Evolutionary conservation across 257 asterid genomes (phyloP).

Genomic region (Solanum appendiculatum): DNA sequence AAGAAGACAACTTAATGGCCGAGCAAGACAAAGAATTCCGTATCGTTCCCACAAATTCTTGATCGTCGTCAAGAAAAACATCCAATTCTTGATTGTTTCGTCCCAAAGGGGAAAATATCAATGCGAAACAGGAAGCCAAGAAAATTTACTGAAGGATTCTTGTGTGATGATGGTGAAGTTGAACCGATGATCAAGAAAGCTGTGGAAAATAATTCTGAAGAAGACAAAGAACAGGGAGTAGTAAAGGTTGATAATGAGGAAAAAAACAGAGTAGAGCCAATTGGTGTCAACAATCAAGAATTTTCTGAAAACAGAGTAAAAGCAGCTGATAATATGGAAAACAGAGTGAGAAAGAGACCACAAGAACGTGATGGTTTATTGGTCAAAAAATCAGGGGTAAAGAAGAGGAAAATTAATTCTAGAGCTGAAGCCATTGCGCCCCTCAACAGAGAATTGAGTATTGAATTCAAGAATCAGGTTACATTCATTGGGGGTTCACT

Average conservation of each 20-base stretch:
- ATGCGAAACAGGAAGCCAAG: not conserved
- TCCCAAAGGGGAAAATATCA: not conserved
- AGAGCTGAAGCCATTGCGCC: not conserved
- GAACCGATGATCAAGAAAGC: not conserved
- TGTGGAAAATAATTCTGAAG: not conserved
- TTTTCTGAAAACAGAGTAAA: not conserved
- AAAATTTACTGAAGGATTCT: not conserved
- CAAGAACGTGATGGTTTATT: too few species aligned
- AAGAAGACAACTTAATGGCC: not conserved
- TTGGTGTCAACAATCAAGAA: too few species aligned
- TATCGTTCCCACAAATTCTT: not conserved
- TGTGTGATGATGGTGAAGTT: not conserved
- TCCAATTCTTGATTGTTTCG: not conserved
- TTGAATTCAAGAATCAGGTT: not conserved
- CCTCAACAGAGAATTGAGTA: not conserved
- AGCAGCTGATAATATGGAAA: not conserved
- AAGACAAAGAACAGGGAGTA: not conserved
- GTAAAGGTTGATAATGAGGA: not conserved
- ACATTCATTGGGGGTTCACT: not conserved
- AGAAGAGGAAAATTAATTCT: not conserved
- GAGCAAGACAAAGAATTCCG: not conserved
- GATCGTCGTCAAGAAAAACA: not conserved
- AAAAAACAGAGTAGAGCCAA: too few species aligned
- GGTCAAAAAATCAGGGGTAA: too few species aligned
- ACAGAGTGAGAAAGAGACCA: too few species aligned